Conservation (phyloP, 805 yeast species). For the Lipomyces yamanashiensis region DNA sequence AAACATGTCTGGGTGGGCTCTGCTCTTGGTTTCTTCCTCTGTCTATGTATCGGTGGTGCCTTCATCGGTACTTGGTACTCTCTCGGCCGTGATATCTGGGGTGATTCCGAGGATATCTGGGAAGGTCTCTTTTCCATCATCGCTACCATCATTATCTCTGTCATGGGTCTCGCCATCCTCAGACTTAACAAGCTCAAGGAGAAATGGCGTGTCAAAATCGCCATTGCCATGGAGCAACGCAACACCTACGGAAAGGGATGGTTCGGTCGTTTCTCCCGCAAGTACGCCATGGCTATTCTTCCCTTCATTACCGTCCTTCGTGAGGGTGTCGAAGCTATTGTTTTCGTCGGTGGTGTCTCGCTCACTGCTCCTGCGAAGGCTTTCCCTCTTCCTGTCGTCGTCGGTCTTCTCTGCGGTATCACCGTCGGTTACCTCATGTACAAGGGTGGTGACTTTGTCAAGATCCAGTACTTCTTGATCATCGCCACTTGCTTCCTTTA, state of each 20-base stretch:
- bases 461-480: slow-evolving; percentile 86
- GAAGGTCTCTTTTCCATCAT: slow-evolving; percentile 93
- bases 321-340: slow-evolving; percentile 97
- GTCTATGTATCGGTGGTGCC: slow-evolving; percentile 86
- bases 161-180: slow-evolving; percentile 97
- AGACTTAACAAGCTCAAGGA: slow-evolving; percentile 95
- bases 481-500: slow-evolving; percentile 87
- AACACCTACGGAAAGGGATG: slow-evolving; percentile 38
- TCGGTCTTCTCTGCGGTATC: slow-evolving; percentile 82
- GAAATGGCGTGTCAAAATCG: slow-evolving; percentile 96
- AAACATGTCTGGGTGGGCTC: slow-evolving; percentile 90
- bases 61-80: slow-evolving; percentile 93
- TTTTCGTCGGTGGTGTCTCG: slow-evolving; percentile 96
- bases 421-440: slow-evolving; percentile 72
- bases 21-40: slow-evolving; percentile 68
- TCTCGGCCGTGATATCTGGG: slow-evolving; percentile 80
- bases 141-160: slow-evolving; percentile 84
- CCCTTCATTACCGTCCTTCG: slow-evolving; percentile 91
- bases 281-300: slow-evolving; percentile 84
- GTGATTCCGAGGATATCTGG: slow-evolving; percentile 89
- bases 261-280: slow-evolving; percentile 61
- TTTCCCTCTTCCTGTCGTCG: slow-evolving; percentile 90
- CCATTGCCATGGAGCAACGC: slow-evolving; percentile 65
- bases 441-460: slow-evolving; percentile 78
- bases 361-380: slow-evolving; percentile 66